Conservation (phyloP, 805 yeast genomes). For the Saturnispora zaruensis region DNA sequence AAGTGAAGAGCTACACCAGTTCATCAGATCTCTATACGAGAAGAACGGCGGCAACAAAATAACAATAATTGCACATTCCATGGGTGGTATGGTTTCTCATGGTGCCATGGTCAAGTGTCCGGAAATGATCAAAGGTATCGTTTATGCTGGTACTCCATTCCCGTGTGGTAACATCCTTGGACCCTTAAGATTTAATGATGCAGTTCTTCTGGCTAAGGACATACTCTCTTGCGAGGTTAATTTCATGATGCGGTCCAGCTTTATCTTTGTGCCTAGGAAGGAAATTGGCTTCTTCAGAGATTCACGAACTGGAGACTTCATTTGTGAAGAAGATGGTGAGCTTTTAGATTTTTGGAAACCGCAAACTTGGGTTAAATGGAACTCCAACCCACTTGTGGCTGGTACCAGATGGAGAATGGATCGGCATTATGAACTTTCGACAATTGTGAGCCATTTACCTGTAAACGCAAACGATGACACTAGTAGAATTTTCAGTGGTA, state of each 20-base stretch:
- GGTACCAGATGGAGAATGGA: slow-evolving; percentile 22
- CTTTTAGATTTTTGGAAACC: slow-evolving; percentile 69
- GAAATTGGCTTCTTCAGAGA: slow-evolving; percentile 52
- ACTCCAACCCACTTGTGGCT: slow-evolving; percentile 66
- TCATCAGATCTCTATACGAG: slow-evolving; percentile 37
- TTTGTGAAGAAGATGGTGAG: slow-evolving; percentile 26
- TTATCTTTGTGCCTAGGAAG: slow-evolving; percentile 56
- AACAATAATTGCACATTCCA: slow-evolving; percentile 77
- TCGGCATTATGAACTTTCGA: slow-evolving; percentile 2
- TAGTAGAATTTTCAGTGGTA: neutral
- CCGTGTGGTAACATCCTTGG: slow-evolving; percentile 83
- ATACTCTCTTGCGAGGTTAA: slow-evolving; percentile 73
- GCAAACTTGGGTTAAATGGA: slow-evolving; percentile 68
- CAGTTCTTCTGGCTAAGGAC: slow-evolving; percentile 64
- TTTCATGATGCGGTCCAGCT: slow-evolving; percentile 83
- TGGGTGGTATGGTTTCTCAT: slow-evolving; percentile 89
- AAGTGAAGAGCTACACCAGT: slow-evolving; percentile 43
- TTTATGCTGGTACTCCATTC: slow-evolving; percentile 78
- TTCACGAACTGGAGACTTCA: slow-evolving; percentile 44
- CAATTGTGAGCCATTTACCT: neutral
- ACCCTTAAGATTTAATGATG: slow-evolving; percentile 75
- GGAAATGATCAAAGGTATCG: slow-evolving; percentile 56
- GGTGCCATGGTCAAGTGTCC: slow-evolving; percentile 66
- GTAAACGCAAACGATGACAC: neutral
- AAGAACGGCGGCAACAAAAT: slow-evolving; percentile 46